phyloP scores from a whole-genome alignment of 1,139 yeast species.

The Pneumocystis jirovecii region DNA sequence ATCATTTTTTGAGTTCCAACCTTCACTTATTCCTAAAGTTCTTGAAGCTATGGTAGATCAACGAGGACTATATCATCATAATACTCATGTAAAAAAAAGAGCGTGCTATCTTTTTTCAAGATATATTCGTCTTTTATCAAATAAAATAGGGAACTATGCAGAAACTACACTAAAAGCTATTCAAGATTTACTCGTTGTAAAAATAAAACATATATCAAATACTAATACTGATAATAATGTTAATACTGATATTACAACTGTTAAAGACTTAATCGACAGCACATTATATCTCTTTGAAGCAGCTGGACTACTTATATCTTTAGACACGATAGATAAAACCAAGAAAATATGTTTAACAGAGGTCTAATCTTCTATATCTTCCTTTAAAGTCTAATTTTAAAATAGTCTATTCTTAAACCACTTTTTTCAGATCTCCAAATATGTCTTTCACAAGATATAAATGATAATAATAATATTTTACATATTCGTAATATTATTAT shows the following conservation, averaged over 20 bases:
- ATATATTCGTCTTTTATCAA: slow-evolving; percentile 63
- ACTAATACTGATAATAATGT: slow-evolving; percentile 25
- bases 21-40: slow-evolving; percentile 44
- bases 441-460: slow-evolving; percentile 26
- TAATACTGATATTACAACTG: slow-evolving; percentile 33
- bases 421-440: slow-evolving; percentile 58
- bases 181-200: slow-evolving; percentile 39
- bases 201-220: slow-evolving; percentile 34
- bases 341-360: not conserved
- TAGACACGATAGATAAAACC: slow-evolving; percentile 28
- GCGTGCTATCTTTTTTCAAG: slow-evolving; percentile 84
- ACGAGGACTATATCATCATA: slow-evolving; percentile 62
- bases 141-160: slow-evolving; percentile 36
- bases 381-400: slow-evolving; percentile 19
- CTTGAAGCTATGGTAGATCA: slow-evolving; percentile 66
- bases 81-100: slow-evolving; percentile 61
- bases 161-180: slow-evolving; percentile 38
- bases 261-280: slow-evolving; percentile 53
- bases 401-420: slow-evolving; percentile 56
- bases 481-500: slow-evolving; percentile 77
- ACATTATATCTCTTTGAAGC: slow-evolving; percentile 78
- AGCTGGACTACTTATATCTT: slow-evolving; percentile 49
- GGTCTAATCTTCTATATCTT: not conserved
- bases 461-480: slow-evolving; percentile 36
- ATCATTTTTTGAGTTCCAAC: slow-evolving; percentile 38